A percentile compares a stretch with the other conserved stretches of the same genome.
These are phyloP conservation scores for Ophiostoma quercus DNA, from an alignment of 2,329 filamentous ascomycete species.

Conservation along the genomic window DNA sequence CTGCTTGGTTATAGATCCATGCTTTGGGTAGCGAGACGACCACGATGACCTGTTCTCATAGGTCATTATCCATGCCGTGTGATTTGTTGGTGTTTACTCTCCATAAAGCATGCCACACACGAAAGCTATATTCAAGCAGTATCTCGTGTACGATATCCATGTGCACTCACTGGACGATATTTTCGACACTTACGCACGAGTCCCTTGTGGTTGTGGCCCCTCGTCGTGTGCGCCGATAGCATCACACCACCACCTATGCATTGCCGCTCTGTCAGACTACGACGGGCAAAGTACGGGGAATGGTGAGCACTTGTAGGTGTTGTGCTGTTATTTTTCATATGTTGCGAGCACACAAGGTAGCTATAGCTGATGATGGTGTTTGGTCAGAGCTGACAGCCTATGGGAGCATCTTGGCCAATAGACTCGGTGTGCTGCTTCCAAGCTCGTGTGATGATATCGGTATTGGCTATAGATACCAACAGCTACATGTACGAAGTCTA, in stretches of 20 bases:
- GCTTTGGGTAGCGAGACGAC: neutral
- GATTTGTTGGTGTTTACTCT: neutral
- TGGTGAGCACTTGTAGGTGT: neutral
- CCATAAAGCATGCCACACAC: neutral
- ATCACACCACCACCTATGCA: neutral
- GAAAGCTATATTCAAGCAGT: too few relatives aligned
- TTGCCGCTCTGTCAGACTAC: neutral
- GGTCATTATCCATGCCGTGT: neutral
- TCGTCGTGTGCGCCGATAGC: neutral
- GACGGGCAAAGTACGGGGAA: neutral
- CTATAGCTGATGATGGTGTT: neutral
- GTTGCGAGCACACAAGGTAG: neutral
- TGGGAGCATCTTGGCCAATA: neutral
- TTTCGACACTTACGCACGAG: conserved; percentile 8
- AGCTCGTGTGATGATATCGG: neutral
- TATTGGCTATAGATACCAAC: neutral
- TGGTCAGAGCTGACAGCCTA: neutral
- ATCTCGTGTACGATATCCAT: neutral
- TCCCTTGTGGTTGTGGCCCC: neutral
- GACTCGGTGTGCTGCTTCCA: neutral
- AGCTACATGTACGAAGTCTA: neutral
- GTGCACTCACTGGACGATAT: neutral
- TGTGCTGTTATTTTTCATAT: neutral
- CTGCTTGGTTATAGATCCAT: neutral
- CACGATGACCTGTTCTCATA: neutral